Conservation (phyloP, 305 asterid genomes). For the Lippia alba region DNA sequence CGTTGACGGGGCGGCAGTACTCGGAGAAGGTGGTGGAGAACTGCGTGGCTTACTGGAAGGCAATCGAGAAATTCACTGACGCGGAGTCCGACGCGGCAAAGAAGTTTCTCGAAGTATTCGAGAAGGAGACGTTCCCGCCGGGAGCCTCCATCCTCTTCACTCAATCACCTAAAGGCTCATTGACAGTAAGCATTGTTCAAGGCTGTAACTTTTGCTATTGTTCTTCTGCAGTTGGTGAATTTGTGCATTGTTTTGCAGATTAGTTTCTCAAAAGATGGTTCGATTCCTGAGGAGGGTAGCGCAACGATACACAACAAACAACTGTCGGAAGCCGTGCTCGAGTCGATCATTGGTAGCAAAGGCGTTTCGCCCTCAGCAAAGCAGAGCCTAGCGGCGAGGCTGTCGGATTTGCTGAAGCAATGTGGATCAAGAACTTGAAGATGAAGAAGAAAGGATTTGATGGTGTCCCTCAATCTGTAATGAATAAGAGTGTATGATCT, state of each 20-base stretch:
- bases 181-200: constrained; percentile 47
- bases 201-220: too few relatives aligned
- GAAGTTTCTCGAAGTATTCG: constrained; percentile 59
- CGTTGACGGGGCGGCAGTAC: constrained; percentile 84
- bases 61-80: constrained; percentile 57
- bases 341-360: constrained; percentile 80
- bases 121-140: constrained; percentile 64
- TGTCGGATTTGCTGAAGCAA: constrained; percentile 43
- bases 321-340: constrained; percentile 74
- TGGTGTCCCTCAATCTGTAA: too few relatives aligned
- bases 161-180: constrained; percentile 72
- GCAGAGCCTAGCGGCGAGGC: constrained; percentile 62
- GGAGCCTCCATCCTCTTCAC: constrained; percentile 87
- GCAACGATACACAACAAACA: constrained; percentile 69
- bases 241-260: constrained; percentile 48
- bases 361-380: constrained; percentile 86
- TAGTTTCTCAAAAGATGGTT: constrained; percentile 66
- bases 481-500: too few relatives aligned
- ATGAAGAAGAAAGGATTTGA: background rate
- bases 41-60: constrained; percentile 75
- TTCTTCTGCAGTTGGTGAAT: too few relatives aligned
- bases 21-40: constrained; percentile 89
- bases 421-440: constrained; percentile 19
- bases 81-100: constrained; percentile 68
- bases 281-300: constrained; percentile 48